phyloP scores from a whole-genome alignment of 495 filamentous ascomycete genomes.

The Talaromyces ruber region DNA sequence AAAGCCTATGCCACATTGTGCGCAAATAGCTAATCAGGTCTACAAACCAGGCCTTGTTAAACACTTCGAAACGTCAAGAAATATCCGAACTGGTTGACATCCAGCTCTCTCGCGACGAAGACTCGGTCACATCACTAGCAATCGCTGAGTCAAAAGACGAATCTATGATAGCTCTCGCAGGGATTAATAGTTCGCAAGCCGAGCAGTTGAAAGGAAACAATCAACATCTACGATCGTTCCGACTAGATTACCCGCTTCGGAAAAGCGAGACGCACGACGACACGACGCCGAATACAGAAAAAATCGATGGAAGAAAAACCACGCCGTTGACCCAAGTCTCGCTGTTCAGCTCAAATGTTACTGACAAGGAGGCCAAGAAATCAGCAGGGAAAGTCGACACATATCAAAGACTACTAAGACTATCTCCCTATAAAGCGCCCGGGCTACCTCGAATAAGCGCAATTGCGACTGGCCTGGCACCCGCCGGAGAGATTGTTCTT shows the following conservation, averaged over 20 bases:
- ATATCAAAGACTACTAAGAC: slow-evolving; percentile 70
- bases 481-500: slow-evolving; percentile 67
- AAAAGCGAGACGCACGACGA: slow-evolving; percentile 18
- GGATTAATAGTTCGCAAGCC: slow-evolving; percentile 73
- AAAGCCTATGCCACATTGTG: not conserved
- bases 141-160: slow-evolving; percentile 47
- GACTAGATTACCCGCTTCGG: slow-evolving; percentile 40
- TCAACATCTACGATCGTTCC: slow-evolving; percentile 78
- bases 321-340: slow-evolving; percentile 47
- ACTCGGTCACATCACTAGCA: slow-evolving; percentile 80
- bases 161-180: slow-evolving; percentile 60
- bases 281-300: slow-evolving; percentile 20
- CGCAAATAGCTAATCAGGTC: not conserved
- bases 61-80: slow-evolving; percentile 52
- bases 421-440: slow-evolving; percentile 52
- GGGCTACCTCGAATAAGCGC: slow-evolving; percentile 54
- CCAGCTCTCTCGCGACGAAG: slow-evolving; percentile 78
- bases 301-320: slow-evolving; percentile 32
- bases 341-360: slow-evolving; percentile 50
- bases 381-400: slow-evolving; percentile 46
- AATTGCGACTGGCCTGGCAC: slow-evolving; percentile 64
- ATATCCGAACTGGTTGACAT: slow-evolving; percentile 62
- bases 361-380: slow-evolving; percentile 20
- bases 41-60: slow-evolving; percentile 52
- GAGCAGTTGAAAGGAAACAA: slow-evolving; percentile 72